A percentile compares a stretch with the other conserved stretches of the same genome.
Conservation (phyloP, 73 alveolate species). For the Vitrella brassicaformis region DNA sequence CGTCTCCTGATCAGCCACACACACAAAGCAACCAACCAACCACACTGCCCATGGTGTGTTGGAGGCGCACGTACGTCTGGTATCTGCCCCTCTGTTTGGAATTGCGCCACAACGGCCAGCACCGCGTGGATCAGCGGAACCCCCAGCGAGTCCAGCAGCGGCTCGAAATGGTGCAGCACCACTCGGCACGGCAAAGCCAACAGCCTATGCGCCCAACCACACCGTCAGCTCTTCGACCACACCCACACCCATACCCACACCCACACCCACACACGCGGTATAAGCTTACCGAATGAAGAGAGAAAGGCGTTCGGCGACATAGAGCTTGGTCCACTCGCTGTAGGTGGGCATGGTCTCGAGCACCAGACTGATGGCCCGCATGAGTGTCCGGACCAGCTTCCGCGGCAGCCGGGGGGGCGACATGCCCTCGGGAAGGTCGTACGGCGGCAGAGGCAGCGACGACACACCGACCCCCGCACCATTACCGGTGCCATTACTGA, state of each 20-base stretch:
- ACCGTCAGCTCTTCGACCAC: no score
- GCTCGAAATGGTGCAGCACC: constrained; percentile 34
- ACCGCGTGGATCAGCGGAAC: background rate
- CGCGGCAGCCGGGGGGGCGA: background rate
- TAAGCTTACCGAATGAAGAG: constrained; percentile 7
- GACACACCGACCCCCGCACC: no score
- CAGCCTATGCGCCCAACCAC: background rate
- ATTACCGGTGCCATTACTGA: no score
- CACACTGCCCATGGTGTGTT: no score
- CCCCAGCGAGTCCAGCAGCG: constrained; percentile 24
- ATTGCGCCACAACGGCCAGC: background rate
- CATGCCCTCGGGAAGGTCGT: background rate
- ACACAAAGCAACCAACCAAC: background rate
- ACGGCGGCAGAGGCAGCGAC: background rate
- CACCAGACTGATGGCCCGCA: constrained; percentile 29
- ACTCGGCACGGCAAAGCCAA: constrained; percentile 32
- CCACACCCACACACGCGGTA: no score
- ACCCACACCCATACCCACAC: no score
- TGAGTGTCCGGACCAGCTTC: constrained; percentile 19
- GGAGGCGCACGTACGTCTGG: no score
- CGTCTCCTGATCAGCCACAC: background rate
- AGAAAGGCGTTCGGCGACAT: constrained; percentile 21
- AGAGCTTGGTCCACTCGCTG: constrained; percentile 19
- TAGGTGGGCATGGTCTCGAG: constrained; percentile 29
- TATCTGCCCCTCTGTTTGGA: no score